Evolutionary conservation across 2,329 filamentous ascomycete species (phyloP).

Genomic region (Diaporthe sp.): DNA sequence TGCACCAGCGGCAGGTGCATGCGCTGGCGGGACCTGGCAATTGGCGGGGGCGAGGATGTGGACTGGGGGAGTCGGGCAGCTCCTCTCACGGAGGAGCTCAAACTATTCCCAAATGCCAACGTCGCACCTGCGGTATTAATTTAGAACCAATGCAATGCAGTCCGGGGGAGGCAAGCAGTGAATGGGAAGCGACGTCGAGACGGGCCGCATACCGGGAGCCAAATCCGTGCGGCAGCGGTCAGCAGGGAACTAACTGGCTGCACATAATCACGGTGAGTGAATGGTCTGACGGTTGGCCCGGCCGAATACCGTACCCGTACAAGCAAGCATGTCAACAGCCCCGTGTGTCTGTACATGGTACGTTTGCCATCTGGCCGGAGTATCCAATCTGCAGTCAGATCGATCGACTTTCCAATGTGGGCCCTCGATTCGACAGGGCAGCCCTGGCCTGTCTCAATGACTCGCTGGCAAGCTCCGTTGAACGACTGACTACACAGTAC

Average conservation of each 20-base stretch:
- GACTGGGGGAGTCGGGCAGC: background rate
- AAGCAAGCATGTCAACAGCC: too few relatives aligned
- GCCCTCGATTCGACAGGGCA: background rate
- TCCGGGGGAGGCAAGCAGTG: background rate
- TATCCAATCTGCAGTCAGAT: slow-evolving; percentile 20
- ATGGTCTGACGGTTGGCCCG: background rate
- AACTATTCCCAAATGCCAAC: background rate
- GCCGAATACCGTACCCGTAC: background rate
- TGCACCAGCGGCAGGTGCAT: slow-evolving; percentile 23
- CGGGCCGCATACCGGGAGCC: slow-evolving; percentile 20
- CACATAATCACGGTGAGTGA: background rate
- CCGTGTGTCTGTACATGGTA: too few relatives aligned
- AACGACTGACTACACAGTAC: background rate
- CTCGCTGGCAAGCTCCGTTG: slow-evolving; percentile 15
- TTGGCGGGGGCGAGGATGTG: background rate
- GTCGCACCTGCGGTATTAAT: slow-evolving; percentile 22
- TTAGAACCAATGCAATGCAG: slow-evolving; percentile 9
- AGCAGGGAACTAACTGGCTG: background rate
- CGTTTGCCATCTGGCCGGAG: background rate
- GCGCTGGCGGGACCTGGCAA: slow-evolving; percentile 1
- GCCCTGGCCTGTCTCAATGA: slow-evolving; percentile 13
- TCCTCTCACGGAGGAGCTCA: background rate
- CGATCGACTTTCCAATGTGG: slow-evolving; percentile 16
- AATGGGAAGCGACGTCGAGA: background rate
- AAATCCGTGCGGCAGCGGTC: slow-evolving; percentile 17